Percentiles rank a stretch among this genome's conserved stretches.
These are phyloP conservation scores for Oldenlandia corymbosa DNA, from an alignment of 257 asterid genomes.

Conservation along the genomic window DNA sequence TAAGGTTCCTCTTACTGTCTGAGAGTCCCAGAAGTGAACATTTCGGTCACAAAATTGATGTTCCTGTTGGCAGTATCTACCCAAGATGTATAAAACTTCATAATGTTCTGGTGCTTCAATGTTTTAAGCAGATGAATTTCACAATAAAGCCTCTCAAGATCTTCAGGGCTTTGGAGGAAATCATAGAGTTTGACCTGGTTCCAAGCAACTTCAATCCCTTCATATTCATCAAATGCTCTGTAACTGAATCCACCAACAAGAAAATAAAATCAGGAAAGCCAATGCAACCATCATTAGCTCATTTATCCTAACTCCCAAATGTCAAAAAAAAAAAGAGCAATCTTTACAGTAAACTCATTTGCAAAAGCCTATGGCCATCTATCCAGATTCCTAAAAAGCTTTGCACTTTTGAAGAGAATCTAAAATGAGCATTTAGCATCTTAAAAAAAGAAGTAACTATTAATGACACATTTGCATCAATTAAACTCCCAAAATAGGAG, in stretches of 20 bases:
- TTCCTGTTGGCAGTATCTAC: conserved; percentile 47
- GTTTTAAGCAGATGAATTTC: conserved; percentile 50
- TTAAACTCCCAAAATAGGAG: conserved; percentile 9
- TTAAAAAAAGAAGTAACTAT: too few species aligned
- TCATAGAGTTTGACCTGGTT: conserved; percentile 46
- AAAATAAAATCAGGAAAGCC: conserved; percentile 14
- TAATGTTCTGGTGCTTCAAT: conserved; percentile 37
- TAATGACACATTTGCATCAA: not conserved
- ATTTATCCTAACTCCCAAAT: not conserved
- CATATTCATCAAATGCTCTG: conserved; percentile 51
- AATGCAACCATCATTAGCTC: conserved; percentile 6
- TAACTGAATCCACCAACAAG: conserved; percentile 31
- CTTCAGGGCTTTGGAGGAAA: conserved; percentile 49
- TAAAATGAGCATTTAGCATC: too few species aligned
- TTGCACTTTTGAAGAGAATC: conserved; percentile 14
- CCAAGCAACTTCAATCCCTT: conserved; percentile 57
- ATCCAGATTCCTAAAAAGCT: conserved; percentile 5
- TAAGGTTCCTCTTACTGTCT: conserved; percentile 32
- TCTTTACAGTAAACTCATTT: not conserved
- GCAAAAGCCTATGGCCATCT: not conserved
- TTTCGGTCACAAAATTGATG: conserved; percentile 51
- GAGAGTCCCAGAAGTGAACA: conserved; percentile 52
- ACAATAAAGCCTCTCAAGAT: conserved; percentile 49
- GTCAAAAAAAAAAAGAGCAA: conserved; percentile 5
- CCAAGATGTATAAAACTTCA: conserved; percentile 54